Base-by-base conservation (phyloP, 352 stramenopile genomes). In the Phytopythium vexans region DNA sequence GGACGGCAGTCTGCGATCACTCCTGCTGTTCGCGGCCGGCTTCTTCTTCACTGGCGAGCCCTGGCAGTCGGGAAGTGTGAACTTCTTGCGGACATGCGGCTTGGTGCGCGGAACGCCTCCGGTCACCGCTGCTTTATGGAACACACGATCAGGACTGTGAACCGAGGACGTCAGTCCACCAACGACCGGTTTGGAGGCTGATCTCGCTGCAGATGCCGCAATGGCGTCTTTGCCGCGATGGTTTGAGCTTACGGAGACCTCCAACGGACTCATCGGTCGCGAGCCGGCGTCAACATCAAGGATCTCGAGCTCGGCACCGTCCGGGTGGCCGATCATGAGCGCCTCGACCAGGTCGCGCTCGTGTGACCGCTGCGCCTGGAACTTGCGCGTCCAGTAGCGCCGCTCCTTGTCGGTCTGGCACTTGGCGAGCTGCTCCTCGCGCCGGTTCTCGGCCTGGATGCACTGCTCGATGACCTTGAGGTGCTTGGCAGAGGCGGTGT, bases 381-480 rank as follows among this genome's bases (percentile, higher is more conserved):
- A 91, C 51, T 84, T 83, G 41, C 75, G 83, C 16, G 68, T 60
- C 45, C 83, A 61, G 14, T 59, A 63, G n/a, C 62, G 66, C 7
- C 74, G 70, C 42, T 86, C 73, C 32, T 72, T 71, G 10, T 74
- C 66, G 10, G 60, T 73, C 9, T 59, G 41, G 56, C 81, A 91
- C 37, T 72, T 70, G 8, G 74, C 67, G 41, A 91, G 55, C 41
- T 73, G 66, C 27, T 70, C 67, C 54, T 91, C 81, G 9, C 76
- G 77, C 48, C 76, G 75, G 60, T 86, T 91, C 54, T 91, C 77
- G 3, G 81, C 74, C 39, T 69, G 35, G 49, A 91, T 88, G 56
- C 79, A 91, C 39, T 88, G 77, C 46, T 91, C 81, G 21, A 91
- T 89, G 39, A 91, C 67, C 47, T 81, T 64, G 8, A 90, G 45